These are phyloP conservation scores for Ceratobasidium papillatum DNA, from an alignment of 1,284 basidiomycete species.

Conservation along the genomic window DNA sequence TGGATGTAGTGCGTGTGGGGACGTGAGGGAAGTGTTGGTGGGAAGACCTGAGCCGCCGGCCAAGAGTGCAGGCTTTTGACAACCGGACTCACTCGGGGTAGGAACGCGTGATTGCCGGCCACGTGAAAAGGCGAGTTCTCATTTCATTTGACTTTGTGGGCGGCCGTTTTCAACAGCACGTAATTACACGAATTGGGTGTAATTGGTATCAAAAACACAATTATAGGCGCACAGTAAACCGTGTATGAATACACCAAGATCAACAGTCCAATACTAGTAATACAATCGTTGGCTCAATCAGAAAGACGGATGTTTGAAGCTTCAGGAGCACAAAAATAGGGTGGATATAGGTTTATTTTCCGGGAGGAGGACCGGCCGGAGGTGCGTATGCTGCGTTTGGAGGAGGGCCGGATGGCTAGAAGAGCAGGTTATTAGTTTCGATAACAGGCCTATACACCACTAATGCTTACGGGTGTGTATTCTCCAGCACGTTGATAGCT, in stretches of 20 bases:
- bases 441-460: not conserved
- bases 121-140: not conserved
- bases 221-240: not conserved
- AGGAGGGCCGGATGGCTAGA: conserved; percentile 15
- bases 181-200: not conserved
- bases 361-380: conserved; percentile 35
- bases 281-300: not conserved
- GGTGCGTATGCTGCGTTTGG: conserved; percentile 29
- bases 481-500: conserved; percentile 17
- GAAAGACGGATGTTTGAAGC: not conserved
- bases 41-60: conserved; percentile 20
- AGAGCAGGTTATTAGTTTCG: not conserved
- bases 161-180: no score
- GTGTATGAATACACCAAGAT: not conserved
- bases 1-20: not conserved
- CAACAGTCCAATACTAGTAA: not conserved
- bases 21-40: conserved; percentile 18
- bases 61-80: not conserved
- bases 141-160: not conserved
- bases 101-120: not conserved
- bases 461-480: conserved; percentile 16
- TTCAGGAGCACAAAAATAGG: not conserved
- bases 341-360: not conserved
- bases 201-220: not conserved
- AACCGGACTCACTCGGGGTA: not conserved